Base-by-base conservation (phyloP, 1,284 basidiomycete species). In the Rhodotorula sp. region DNA sequence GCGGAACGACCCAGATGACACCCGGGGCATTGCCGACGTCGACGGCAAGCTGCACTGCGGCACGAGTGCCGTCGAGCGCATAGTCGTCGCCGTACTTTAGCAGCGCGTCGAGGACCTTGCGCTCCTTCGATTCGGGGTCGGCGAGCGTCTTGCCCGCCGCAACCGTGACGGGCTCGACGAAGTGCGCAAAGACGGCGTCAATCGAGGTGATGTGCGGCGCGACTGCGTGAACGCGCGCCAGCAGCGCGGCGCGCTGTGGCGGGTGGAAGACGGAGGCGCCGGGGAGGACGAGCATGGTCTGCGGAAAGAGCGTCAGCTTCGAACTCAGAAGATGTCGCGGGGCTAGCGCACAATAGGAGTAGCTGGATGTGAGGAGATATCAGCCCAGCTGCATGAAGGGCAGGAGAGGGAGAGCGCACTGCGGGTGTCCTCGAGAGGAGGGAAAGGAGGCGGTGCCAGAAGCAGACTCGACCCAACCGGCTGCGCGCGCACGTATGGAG, bases 141-240 rank as follows among this genome's bases (percentile, higher is more conserved):
- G 80, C 77, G 21, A 95, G 85, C 15, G 86, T 83, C 4, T 79
- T 78, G 75, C 89, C 85, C 0, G 86, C 82, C 3, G 81, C 80
- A 12, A 81, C 75, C 4, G 87, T 85, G 22, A 83, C 81, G 69
- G 88, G 86, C 74, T 91, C 88, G 77, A 98, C 87, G 46, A 96
- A 87, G 83, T 99, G 96, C 9, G 97, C 81, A 84, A 90, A 94
- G 72, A 95, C 84, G 13, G 92, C 89, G 77, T 97, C 93, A 62
- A 98, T 82, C 19, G 89, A 88, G 13, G 83, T 79, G 77, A 97
- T 82, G 53, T 84, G 81, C 1, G 89, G 83, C 58, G 85, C 83
- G 65, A 80, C 80, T 58, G 83, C 80, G 79, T 89, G 89, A 69
- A 94, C 86, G 58, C 85, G 82, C 64, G 84, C 83, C 67, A 96